Base-by-base conservation (phyloP, 2,329 filamentous ascomycete genomes). In the Drechslerella dactyloides region DNA sequence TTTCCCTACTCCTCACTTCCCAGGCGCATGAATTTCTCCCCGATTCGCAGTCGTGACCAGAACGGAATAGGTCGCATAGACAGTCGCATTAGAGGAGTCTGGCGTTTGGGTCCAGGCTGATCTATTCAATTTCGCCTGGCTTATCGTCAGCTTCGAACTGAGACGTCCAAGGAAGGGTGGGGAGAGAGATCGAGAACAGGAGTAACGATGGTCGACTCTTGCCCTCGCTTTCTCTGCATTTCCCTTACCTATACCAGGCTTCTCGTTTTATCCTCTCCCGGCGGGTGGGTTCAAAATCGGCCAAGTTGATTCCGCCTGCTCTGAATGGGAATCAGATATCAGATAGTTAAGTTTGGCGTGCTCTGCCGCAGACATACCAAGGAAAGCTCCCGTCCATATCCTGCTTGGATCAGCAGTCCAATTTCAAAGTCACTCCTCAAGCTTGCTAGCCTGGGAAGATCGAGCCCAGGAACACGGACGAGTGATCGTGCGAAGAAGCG, bases 371-470 rank as follows among this genome's bases (percentile, higher is more conserved):
- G 58, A 62, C 58, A 63, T 58, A 69, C 65, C 4, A 42, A 42
- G n/a, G 51, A 69, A 69, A 46, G 65, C 57, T 69, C 54, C 48
- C 51, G 46, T 21, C 65, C 65, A 62, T 62, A 69, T 62, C 65
- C 55, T 69, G 65, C 65, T 69, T 69, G 65, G 37, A 42, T 42
- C 37, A 13, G n/a, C n/a, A 13, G 65, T 63, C 40, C 57, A 46
- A 40, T 57, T 8, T 46, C 42, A 53, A 53, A 42, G 2, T 42
- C 51, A 46, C 33, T 53, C 59, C 60, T 46, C 63, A 55, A 46
- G 56, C 37, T 44, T 8, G 55, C 56, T 62, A 69, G 58, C 65
- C 65, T 69, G 44, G 57, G 57, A n/a, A 48, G 19, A 61, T 42
- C 55, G 55, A 56, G 35, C 30, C 51, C 63, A 60, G 63, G 60